These are phyloP conservation scores for Erythrobasidium hasegawianum DNA, from an alignment of 1,284 basidiomycete genomes.

Conservation along the genomic window DNA sequence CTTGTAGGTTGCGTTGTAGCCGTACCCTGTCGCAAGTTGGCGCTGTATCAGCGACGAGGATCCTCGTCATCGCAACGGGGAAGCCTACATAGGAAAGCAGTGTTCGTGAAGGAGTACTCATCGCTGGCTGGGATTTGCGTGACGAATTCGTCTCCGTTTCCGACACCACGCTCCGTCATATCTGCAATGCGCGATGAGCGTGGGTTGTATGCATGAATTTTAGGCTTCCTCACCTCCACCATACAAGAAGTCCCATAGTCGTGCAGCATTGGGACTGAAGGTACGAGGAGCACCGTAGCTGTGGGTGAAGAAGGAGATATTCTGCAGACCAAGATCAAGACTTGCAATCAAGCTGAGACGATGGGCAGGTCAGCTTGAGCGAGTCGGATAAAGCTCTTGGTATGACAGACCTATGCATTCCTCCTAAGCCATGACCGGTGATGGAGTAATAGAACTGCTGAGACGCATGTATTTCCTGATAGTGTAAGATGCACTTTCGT, in stretches of 20 bases:
- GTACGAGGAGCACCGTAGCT: slow-evolving; percentile 38
- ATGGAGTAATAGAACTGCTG: slow-evolving; percentile 19
- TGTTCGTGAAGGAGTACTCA: slow-evolving; percentile 39
- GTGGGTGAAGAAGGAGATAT: slow-evolving; percentile 9
- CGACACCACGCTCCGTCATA: slow-evolving; percentile 38
- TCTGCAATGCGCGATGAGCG: neutral
- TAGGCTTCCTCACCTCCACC: slow-evolving; percentile 26
- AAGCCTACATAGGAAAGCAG: neutral
- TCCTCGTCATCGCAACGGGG: too few relatives aligned
- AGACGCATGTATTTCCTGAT: slow-evolving; percentile 24
- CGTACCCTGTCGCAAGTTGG: neutral
- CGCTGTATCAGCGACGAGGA: neutral
- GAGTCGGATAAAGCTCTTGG: too few relatives aligned
- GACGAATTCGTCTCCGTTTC: slow-evolving; percentile 40
- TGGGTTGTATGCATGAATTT: neutral
- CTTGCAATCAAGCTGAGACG: neutral
- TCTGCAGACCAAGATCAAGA: slow-evolving; percentile 1
- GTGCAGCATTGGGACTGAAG: slow-evolving; percentile 41
- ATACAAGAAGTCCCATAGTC: slow-evolving; percentile 40
- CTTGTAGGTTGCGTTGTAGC: slow-evolving; percentile 17
- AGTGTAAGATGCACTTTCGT: too few relatives aligned
- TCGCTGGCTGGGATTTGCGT: slow-evolving; percentile 40
- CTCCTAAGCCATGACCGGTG: slow-evolving; percentile 36
- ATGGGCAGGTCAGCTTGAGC: neutral
- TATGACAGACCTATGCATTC: neutral